Conservation (phyloP, 495 filamentous ascomycete genomes). For the Glutinoglossum americanum region DNA sequence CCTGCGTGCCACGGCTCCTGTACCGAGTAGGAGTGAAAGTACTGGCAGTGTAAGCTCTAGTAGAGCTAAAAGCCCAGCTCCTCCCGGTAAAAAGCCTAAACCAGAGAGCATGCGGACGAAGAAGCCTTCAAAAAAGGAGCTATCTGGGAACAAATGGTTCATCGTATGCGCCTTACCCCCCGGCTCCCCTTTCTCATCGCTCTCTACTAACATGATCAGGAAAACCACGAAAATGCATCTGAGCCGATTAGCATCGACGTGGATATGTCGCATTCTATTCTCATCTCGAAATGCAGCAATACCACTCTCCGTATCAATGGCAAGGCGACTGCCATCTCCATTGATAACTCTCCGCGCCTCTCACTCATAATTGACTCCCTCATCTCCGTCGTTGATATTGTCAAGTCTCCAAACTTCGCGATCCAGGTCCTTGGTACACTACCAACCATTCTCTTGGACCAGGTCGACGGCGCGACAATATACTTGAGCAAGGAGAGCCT, state of each 20-base stretch:
- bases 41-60: constrained; percentile 20
- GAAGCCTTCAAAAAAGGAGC: constrained; percentile 76
- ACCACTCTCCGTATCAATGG: constrained; percentile 71
- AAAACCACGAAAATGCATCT: constrained; percentile 70
- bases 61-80: constrained; percentile 56
- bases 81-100: constrained; percentile 76
- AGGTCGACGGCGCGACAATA: constrained; percentile 73
- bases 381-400: constrained; percentile 76
- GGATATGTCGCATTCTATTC: constrained; percentile 64
- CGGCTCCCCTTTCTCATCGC: neutral
- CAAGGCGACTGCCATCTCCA: constrained; percentile 85
- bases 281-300: constrained; percentile 77
- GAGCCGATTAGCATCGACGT: constrained; percentile 50
- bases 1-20: constrained; percentile 49
- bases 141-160: constrained; percentile 91
- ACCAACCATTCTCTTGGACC: constrained; percentile 75
- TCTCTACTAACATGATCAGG: constrained; percentile 21
- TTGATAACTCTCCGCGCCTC: constrained; percentile 72
- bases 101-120: constrained; percentile 84
- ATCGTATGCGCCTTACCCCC: constrained; percentile 27
- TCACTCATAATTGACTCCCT: constrained; percentile 76
- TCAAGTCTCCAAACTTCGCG: constrained; percentile 83
- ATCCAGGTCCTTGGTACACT: constrained; percentile 67
- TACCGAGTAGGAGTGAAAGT: constrained; percentile 36
- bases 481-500: constrained; percentile 65